Evolutionary conservation across 1,139 yeast genomes (phyloP), one percentile per base, ranked within the genome.

Genomic region (Yamadazyma jaroonii): DNA sequence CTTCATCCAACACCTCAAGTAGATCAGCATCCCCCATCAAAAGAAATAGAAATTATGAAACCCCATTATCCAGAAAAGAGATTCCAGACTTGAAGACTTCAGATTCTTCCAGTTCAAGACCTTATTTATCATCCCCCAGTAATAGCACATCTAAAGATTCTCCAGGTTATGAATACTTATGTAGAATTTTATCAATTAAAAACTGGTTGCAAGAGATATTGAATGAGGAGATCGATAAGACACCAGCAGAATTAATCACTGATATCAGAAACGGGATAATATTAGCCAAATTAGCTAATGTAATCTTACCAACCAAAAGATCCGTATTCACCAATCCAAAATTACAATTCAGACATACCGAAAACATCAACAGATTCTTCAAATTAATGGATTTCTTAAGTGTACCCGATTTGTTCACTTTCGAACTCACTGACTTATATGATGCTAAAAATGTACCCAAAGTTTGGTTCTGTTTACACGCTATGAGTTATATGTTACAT

Each of bases 381-480:
- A 73, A 78, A 21, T 76, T 92, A 41, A 66, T 88, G 28, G 84
- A 79, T 39, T 77, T 69, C 45, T 73, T 88, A 46, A 81, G 79
- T 25, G 80, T 92, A 48, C 98, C 98, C 0, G 94, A 81, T 48
- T 69, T 89, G 37, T 92, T 90, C 56, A 73, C 88, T 33, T 92
- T 92, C 56, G 97, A 90, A 56, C 72, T 90, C 41, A 89, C 96
- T 2, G 99, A 92, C 61, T 69, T 92, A 31, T 94, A 89, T 60
- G 97, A 92, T 56, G 85, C 86, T 52, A 90, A 89, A 52, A 87
- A 92, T 53, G 77, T 90, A 15, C 97, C 98, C 14, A 90, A 88
- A 54, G 97, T 94, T 15, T 85, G 94, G 61, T 90, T 89, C 57
- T 89, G 97, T 52, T 67, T 92, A 30, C 97, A 92, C 62, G 96